phyloP scores from a whole-genome alignment of 805 yeast species.

The Zygoascus tannicola region DNA sequence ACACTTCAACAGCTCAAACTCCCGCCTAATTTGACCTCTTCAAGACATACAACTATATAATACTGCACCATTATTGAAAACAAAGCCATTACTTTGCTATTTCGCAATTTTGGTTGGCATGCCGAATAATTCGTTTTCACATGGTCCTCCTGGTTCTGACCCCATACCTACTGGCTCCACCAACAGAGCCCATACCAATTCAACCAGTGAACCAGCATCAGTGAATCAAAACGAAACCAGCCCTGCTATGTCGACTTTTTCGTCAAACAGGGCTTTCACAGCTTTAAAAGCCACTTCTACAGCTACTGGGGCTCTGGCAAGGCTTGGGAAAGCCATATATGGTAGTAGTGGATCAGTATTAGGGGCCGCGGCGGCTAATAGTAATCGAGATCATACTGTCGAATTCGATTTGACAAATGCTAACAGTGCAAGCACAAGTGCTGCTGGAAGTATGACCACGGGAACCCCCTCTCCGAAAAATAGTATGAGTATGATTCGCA shows the following conservation, averaged over 20 bases:
- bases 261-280: conserved; percentile 15
- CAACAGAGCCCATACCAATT: background rate
- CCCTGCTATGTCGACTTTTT: conserved; percentile 5
- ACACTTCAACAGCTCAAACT: too few relatives aligned
- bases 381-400: background rate
- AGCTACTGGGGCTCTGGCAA: conserved; percentile 15
- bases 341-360: conserved; percentile 7
- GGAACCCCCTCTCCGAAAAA: background rate
- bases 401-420: background rate
- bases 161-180: background rate
- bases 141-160: too few relatives aligned
- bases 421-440: background rate
- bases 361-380: conserved; percentile 1
- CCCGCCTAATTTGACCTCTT: too few relatives aligned
- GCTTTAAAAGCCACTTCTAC: conserved; percentile 12
- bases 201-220: background rate
- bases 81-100: too few relatives aligned
- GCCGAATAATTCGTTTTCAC: too few relatives aligned
- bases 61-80: too few relatives aligned
- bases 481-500: background rate
- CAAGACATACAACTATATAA: too few relatives aligned
- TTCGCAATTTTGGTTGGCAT: too few relatives aligned
- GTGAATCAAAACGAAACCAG: background rate
- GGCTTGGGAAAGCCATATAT: conserved; percentile 21
- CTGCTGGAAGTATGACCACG: background rate